Conservation (phyloP, 139 green algal genomes). For the Yamagishiella unicocca region DNA sequence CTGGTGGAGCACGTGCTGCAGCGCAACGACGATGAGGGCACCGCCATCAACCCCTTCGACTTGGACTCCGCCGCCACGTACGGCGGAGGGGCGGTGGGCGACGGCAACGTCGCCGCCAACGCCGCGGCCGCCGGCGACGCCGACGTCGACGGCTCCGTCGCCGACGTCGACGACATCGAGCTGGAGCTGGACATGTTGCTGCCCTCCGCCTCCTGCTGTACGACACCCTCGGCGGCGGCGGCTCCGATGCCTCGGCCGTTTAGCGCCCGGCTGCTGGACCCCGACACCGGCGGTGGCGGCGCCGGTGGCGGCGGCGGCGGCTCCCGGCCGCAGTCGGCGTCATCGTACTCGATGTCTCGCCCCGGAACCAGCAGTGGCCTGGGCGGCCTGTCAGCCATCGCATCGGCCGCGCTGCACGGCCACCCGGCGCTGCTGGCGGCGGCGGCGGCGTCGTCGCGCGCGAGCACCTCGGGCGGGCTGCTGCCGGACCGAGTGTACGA, state of each 20-base stretch:
- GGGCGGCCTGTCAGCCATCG: conserved; percentile 1
- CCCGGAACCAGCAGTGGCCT: conserved; percentile 22
- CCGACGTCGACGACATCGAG: conserved; percentile 17
- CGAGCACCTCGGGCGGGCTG: background rate
- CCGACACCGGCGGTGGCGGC: background rate
- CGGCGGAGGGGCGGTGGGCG: background rate
- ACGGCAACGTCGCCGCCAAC: background rate
- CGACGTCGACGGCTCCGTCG: background rate
- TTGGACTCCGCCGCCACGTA: conserved; percentile 9
- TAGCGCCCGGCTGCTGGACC: background rate
- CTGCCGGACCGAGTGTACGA: conserved; percentile 28
- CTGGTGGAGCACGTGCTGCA: conserved; percentile 25
- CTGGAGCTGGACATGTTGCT: conserved; percentile 31
- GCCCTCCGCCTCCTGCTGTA: conserved; percentile 20
- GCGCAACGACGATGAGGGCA: conserved; percentile 18
- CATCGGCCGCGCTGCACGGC: conserved; percentile 14
- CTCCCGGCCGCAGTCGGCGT: conserved; percentile 1
- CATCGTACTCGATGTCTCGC: conserved; percentile 13
- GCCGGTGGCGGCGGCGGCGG: background rate
- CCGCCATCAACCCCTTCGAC: conserved; percentile 37
- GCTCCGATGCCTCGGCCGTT: background rate
- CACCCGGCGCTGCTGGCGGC: conserved; percentile 18
- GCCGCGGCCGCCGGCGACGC: background rate
- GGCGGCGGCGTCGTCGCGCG: background rate
- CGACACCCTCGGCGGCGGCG: conserved; percentile 10